These are phyloP conservation scores for Pharus latifolius DNA, from an alignment of 176 grass and related monocot genomes.

Conservation along the genomic window DNA sequence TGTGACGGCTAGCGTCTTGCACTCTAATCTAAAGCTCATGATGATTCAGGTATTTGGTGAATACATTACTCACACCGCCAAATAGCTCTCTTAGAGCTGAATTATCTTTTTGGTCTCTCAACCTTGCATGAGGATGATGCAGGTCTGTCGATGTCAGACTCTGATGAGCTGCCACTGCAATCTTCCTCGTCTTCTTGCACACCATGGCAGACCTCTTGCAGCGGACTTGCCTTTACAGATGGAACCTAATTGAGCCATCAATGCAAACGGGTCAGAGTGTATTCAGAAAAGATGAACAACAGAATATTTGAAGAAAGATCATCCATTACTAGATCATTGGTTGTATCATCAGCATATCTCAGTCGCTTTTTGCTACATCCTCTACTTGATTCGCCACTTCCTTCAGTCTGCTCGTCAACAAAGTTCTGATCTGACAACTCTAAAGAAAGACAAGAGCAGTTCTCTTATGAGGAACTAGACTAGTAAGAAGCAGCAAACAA, in stretches of 20 bases:
- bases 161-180: neutral
- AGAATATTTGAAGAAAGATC: neutral
- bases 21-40: neutral
- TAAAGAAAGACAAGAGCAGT: slow-evolving; percentile 35
- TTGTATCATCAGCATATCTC: neutral
- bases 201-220: neutral
- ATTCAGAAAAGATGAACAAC: neutral
- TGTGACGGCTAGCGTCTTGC: neutral
- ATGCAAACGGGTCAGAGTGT: neutral
- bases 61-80: no score
- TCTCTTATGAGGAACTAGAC: neutral
- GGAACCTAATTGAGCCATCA: slow-evolving; percentile 3
- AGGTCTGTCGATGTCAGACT: neutral
- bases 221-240: neutral
- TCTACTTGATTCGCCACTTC: slow-evolving; percentile 10
- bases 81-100: no score
- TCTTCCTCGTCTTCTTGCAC: neutral
- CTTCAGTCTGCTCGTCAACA: slow-evolving; percentile 30
- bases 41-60: no score
- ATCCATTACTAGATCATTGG: slow-evolving; percentile 35
- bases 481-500: neutral
- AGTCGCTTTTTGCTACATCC: slow-evolving; percentile 21
- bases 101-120: neutral
- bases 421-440: slow-evolving; percentile 85
- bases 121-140: neutral